phyloP scores from a whole-genome alignment of 495 filamentous ascomycete genomes.

The Lentithecium fluviatile region DNA sequence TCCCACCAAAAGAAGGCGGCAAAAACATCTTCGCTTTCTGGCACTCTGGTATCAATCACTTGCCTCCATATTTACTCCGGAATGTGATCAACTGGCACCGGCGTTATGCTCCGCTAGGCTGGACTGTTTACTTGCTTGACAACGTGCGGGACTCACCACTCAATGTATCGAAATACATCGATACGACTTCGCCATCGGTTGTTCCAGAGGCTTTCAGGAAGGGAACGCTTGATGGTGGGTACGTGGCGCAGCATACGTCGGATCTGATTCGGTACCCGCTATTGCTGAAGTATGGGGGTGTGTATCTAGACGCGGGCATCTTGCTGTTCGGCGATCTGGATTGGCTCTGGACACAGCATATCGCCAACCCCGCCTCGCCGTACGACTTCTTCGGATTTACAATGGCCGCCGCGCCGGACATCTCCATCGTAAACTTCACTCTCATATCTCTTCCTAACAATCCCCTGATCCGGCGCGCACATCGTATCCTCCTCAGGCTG shows the following conservation, averaged over 20 bases:
- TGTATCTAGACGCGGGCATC: conserved; percentile 57
- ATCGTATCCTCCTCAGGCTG: conserved; percentile 50
- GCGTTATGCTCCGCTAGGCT: conserved; percentile 51
- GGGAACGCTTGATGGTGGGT: conserved; percentile 48
- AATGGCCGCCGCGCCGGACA: conserved; percentile 39
- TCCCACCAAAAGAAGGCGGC: background rate
- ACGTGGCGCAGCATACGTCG: conserved; percentile 54
- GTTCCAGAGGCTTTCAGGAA: conserved; percentile 54
- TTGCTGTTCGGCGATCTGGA: conserved; percentile 58
- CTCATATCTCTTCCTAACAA: conserved; percentile 47
- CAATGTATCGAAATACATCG: conserved; percentile 52
- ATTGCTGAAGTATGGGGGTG: conserved; percentile 54
- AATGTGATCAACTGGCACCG: conserved; percentile 58
- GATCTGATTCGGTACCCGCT: conserved; percentile 59
- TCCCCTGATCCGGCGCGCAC: conserved; percentile 51
- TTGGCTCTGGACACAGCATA: conserved; percentile 49
- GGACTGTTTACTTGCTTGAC: conserved; percentile 55
- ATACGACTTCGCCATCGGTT: conserved; percentile 43
- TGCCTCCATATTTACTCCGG: conserved; percentile 55
- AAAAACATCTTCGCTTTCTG: conserved; percentile 46
- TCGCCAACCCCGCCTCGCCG: conserved; percentile 48
- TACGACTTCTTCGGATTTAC: conserved; percentile 53
- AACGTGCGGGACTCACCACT: conserved; percentile 45
- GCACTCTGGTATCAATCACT: conserved; percentile 48
- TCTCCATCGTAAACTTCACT: conserved; percentile 53